phyloP scores from a whole-genome alignment of 2,329 filamentous ascomycete genomes.

The Xylaria hypoxylon region DNA sequence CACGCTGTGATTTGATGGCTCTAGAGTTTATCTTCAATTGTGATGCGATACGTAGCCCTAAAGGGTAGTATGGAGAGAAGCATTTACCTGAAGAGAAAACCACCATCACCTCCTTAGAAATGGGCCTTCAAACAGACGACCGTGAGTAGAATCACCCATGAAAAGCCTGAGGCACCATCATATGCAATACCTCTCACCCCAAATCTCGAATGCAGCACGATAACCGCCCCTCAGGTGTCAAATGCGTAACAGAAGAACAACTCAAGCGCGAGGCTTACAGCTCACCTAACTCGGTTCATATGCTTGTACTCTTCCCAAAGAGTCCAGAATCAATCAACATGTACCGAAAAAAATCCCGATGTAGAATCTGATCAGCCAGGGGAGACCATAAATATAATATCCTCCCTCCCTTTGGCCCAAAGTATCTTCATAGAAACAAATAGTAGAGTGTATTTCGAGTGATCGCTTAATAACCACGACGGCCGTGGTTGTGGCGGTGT shows the following conservation, averaged over 20 bases:
- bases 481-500: conserved; percentile 52
- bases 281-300: conserved; percentile 42
- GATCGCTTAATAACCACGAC: conserved; percentile 35
- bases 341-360: conserved; percentile 46
- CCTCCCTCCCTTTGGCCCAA: conserved; percentile 40
- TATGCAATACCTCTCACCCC: conserved; percentile 43
- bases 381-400: conserved; percentile 45
- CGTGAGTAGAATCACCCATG: conserved; percentile 12
- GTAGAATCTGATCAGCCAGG: conserved; percentile 43
- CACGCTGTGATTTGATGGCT: conserved; percentile 21
- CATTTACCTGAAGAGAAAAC: conserved; percentile 46
- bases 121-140: conserved; percentile 12
- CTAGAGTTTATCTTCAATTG: conserved; percentile 38
- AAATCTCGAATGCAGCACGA: conserved; percentile 20
- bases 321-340: conserved; percentile 45
- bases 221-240: conserved; percentile 11
- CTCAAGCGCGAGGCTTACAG: conserved; percentile 36
- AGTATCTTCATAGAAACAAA: conserved; percentile 48
- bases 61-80: conserved; percentile 24
- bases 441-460: conserved; percentile 26
- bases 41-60: conserved; percentile 26
- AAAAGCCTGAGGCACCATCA: conserved; percentile 38
- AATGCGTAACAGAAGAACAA: conserved; percentile 35
- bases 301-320: conserved; percentile 43
- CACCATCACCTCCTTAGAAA: conserved; percentile 14